Evolutionary conservation across 169 alveolate species (phyloP).

Genomic region (Theileria annulata): DNA sequence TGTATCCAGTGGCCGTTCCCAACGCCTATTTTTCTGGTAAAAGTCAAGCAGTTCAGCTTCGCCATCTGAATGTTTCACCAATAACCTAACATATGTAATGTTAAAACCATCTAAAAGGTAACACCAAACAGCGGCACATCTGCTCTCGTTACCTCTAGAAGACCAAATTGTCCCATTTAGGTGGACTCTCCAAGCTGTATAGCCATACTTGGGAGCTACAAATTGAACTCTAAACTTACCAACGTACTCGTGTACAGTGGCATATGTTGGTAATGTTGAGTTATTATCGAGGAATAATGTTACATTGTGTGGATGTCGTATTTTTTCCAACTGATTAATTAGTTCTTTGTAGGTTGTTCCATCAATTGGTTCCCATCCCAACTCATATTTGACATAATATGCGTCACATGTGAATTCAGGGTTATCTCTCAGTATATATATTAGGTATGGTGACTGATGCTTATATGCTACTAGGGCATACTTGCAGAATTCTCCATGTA

Average conservation of each 20-base stretch:
- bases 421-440: not conserved
- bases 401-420: not conserved
- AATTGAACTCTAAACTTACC: not conserved
- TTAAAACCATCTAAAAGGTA: not conserved
- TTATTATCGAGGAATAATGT: not conserved
- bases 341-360: not conserved
- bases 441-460: not conserved
- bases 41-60: not conserved
- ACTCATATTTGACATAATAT: not conserved
- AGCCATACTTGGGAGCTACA: not conserved
- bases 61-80: not conserved
- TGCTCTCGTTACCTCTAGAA: not conserved
- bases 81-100: not conserved
- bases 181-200: not conserved
- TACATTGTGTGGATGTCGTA: not conserved
- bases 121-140: slow-evolving; percentile 13
- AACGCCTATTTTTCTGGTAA: not conserved
- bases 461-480: not conserved
- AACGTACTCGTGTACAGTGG: not conserved
- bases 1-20: not conserved
- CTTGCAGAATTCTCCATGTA: not conserved
- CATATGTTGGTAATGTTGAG: not conserved
- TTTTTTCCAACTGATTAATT: not conserved
- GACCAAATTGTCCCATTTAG: not conserved
- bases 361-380: not conserved